phyloP scores from a whole-genome alignment of 2,329 filamentous ascomycete genomes.

The Zymoseptoria pseudotritici region DNA sequence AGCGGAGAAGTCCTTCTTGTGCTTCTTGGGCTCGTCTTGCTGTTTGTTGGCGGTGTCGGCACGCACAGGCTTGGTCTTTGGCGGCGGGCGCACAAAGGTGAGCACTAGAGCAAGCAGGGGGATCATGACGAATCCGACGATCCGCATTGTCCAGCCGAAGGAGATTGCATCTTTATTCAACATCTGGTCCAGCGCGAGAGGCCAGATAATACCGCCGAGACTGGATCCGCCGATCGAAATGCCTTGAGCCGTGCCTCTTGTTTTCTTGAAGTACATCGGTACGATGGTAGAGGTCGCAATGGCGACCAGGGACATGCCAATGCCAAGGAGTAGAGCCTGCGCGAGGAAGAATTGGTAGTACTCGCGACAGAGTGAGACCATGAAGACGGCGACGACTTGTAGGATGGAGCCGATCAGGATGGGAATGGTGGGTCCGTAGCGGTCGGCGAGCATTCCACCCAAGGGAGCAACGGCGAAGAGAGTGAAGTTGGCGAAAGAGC shows the following conservation, averaged over 20 bases:
- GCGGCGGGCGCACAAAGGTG: not conserved
- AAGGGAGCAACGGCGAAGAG: constrained; percentile 23
- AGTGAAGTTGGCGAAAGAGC: constrained; percentile 21
- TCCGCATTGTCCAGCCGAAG: constrained; percentile 47
- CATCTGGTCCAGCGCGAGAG: constrained; percentile 42
- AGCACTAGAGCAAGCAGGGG: constrained; percentile 25
- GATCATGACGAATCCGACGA: constrained; percentile 45
- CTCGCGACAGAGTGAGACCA: constrained; percentile 37
- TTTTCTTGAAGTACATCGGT: constrained; percentile 41
- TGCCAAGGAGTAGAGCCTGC: constrained; percentile 42
- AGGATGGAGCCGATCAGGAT: constrained; percentile 20
- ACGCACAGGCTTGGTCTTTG: not conserved
- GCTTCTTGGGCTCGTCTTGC: constrained; percentile 1
- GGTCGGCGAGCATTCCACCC: constrained; percentile 25
- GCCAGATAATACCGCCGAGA: constrained; percentile 47
- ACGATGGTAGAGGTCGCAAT: constrained; percentile 42
- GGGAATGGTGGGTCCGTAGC: constrained; percentile 18
- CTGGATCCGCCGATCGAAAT: constrained; percentile 42
- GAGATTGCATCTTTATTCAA: constrained; percentile 40
- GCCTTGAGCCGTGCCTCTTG: constrained; percentile 42
- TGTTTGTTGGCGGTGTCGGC: not conserved
- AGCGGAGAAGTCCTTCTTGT: constrained; percentile 13
- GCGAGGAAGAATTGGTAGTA: constrained; percentile 50
- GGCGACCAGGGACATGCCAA: constrained; percentile 36
- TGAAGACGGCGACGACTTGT: constrained; percentile 42